Percentiles rank a stretch among this genome's conserved stretches.
Evolutionary conservation across 129 eudicot genomes (phyloP).

Genomic region (Centrapalus pauciflorus): DNA sequence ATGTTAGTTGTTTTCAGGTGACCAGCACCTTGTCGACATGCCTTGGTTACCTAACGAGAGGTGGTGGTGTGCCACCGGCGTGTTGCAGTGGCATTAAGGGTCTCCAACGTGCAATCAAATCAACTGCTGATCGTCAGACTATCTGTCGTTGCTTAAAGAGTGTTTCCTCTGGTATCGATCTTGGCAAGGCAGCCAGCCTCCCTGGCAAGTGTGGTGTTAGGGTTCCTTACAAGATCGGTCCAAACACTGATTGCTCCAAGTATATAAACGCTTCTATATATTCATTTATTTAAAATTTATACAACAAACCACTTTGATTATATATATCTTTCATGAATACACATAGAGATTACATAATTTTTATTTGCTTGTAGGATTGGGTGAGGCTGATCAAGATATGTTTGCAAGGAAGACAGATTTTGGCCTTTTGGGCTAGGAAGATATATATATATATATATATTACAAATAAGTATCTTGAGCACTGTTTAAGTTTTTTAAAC

Average conservation of each 20-base stretch:
- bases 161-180: background rate
- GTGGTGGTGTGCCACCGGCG: background rate
- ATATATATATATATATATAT: too few species aligned
- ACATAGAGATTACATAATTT: too few species aligned
- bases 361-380: too few species aligned
- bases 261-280: too few species aligned
- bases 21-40: background rate
- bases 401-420: too few species aligned
- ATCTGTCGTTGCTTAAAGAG: conserved; percentile 26
- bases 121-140: conserved; percentile 17
- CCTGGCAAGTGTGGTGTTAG: conserved; percentile 28
- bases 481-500: too few species aligned
- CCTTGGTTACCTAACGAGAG: background rate
- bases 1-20: background rate
- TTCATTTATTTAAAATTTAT: too few species aligned
- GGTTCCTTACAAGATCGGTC: conserved; percentile 32
- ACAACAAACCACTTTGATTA: too few species aligned
- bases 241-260: conserved; percentile 31
- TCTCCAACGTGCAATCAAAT: background rate
- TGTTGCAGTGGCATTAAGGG: conserved; percentile 24
- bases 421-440: too few species aligned
- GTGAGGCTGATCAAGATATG: too few species aligned
- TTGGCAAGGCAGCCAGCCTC: conserved; percentile 14
- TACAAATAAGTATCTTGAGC: too few species aligned
- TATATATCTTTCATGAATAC: too few species aligned